phyloP scores from a whole-genome alignment of 192 early-diverging fungal genomes.

The Coemansia sp. region DNA sequence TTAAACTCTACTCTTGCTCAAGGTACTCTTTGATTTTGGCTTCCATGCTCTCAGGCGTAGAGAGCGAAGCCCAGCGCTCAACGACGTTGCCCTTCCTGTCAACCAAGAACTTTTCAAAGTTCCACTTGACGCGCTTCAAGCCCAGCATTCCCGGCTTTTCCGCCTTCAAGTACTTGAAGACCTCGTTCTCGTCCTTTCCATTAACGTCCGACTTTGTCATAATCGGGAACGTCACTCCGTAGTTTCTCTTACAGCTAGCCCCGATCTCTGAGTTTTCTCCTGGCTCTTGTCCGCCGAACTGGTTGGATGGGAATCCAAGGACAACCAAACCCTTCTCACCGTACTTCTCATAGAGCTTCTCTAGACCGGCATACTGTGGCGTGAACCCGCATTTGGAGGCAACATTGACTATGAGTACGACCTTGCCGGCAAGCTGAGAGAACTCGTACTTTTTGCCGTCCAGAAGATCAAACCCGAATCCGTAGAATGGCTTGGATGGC shows the following conservation, averaged over 20 bases:
- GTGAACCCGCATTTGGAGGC: constrained; percentile 93
- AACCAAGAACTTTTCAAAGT: constrained; percentile 86
- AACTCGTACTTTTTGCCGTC: constrained; percentile 61
- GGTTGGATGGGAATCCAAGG: constrained; percentile 92
- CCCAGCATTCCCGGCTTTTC: constrained; percentile 60
- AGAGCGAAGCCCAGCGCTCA: constrained; percentile 67
- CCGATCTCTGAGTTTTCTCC: constrained; percentile 54
- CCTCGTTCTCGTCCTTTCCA: constrained; percentile 65
- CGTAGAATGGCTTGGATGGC: constrained; percentile 53
- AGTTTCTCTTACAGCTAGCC: constrained; percentile 67
- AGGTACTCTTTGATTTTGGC: constrained; percentile 64
- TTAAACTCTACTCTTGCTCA: constrained; percentile 4
- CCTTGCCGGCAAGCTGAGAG: constrained; percentile 69
- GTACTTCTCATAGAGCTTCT: constrained; percentile 71
- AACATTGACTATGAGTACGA: constrained; percentile 86
- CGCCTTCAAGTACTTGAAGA: constrained; percentile 69
- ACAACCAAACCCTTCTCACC: constrained; percentile 76
- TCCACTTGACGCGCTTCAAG: constrained; percentile 74
- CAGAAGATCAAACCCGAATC: constrained; percentile 57
- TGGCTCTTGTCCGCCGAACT: constrained; percentile 78
- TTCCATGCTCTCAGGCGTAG: constrained; percentile 66
- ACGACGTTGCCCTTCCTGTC: constrained; percentile 67
- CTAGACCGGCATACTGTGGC: constrained; percentile 73
- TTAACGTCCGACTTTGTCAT: constrained; percentile 88
- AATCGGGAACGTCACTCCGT: constrained; percentile 86